Evolutionary conservation across 1,284 basidiomycete species (phyloP).

Genomic region (Cystobasidium slooffiae): DNA sequence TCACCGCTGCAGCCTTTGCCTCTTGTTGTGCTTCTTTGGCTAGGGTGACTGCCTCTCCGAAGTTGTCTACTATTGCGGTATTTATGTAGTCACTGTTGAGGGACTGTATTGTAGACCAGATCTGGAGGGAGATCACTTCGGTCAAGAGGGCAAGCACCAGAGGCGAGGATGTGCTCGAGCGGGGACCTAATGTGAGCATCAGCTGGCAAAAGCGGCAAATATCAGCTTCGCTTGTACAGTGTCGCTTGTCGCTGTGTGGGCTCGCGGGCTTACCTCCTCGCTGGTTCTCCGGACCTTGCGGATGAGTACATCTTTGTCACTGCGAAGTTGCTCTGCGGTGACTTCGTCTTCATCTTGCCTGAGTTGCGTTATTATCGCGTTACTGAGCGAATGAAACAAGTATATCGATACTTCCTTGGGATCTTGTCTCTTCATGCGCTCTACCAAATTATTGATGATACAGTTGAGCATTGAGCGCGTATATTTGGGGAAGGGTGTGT

Average conservation of each 20-base stretch:
- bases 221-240: background rate
- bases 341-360: background rate
- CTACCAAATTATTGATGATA: constrained; percentile 40
- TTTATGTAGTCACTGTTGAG: constrained; percentile 44
- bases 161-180: constrained; percentile 21
- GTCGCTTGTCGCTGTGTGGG: background rate
- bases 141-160: constrained; percentile 34
- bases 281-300: constrained; percentile 37
- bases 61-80: constrained; percentile 26
- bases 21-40: constrained; percentile 39
- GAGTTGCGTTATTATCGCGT: constrained; percentile 35
- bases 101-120: constrained; percentile 42
- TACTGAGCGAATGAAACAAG: constrained; percentile 45
- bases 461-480: constrained; percentile 40
- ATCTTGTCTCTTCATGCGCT: constrained; percentile 27
- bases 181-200: constrained; percentile 31
- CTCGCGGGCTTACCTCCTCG: constrained; percentile 1
- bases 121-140: constrained; percentile 41
- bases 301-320: constrained; percentile 34
- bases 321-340: background rate
- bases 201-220: background rate
- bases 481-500: constrained; percentile 42
- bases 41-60: constrained; percentile 29
- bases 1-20: background rate
- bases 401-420: constrained; percentile 46